These are phyloP conservation scores for Elongisporangium undulatum DNA, from an alignment of 352 stramenopile species.

Conservation along the genomic window DNA sequence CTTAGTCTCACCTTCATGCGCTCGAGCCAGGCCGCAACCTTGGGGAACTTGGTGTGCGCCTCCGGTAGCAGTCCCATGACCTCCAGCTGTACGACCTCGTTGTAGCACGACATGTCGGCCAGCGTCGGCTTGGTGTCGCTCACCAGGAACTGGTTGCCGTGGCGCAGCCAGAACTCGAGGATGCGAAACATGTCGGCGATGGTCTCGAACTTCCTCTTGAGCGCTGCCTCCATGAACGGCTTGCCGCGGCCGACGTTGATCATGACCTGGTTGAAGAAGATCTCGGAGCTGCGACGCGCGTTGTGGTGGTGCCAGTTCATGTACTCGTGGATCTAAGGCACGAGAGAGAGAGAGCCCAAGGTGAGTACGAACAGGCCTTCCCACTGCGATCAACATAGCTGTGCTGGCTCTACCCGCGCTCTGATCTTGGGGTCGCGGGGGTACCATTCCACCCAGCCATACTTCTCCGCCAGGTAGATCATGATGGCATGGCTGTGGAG, in stretches of 20 bases:
- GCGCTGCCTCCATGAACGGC: slow-evolving; percentile 32
- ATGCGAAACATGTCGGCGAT: slow-evolving; percentile 56
- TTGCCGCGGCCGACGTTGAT: slow-evolving; percentile 45
- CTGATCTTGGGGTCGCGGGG: slow-evolving; percentile 55
- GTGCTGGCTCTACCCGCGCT: slow-evolving; percentile 35
- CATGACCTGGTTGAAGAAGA: slow-evolving; percentile 64
- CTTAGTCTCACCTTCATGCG: slow-evolving; percentile 55
- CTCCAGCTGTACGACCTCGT: slow-evolving; percentile 69
- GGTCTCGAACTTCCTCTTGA: slow-evolving; percentile 50
- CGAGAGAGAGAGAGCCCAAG: not conserved
- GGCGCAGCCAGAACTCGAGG: slow-evolving; percentile 65
- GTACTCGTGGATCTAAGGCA: slow-evolving; percentile 66
- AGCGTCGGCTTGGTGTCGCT: slow-evolving; percentile 50
- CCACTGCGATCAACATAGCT: not conserved
- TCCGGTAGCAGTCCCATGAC: slow-evolving; percentile 52
- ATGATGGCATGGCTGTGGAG: slow-evolving; percentile 63
- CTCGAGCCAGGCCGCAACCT: slow-evolving; percentile 49
- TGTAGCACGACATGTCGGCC: slow-evolving; percentile 75
- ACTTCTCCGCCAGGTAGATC: slow-evolving; percentile 65
- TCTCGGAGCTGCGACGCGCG: slow-evolving; percentile 48
- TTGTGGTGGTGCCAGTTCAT: slow-evolving; percentile 80
- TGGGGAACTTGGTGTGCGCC: slow-evolving; percentile 46
- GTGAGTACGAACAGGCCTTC: not conserved
- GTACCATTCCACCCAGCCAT: slow-evolving; percentile 60
- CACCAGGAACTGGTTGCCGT: slow-evolving; percentile 56